These are phyloP conservation scores for Exophiala oligosperma DNA, from an alignment of 2,329 filamentous ascomycete species.

Conservation along the genomic window DNA sequence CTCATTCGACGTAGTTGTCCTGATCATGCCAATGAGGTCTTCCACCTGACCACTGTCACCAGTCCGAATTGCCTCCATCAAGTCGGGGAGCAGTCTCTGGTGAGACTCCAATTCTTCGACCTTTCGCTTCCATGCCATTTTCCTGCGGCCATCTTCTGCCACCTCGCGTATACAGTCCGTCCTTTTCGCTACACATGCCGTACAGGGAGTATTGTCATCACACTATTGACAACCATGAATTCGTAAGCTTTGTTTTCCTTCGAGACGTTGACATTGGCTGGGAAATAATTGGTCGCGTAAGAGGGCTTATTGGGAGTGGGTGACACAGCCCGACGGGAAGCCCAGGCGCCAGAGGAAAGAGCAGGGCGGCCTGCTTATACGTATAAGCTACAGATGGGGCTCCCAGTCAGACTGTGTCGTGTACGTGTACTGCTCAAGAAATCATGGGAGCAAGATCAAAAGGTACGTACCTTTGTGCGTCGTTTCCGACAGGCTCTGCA, in stretches of 20 bases:
- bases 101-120: constrained; percentile 15
- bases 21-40: constrained; percentile 1
- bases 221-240: constrained; percentile 7
- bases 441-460: neutral
- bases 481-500: constrained; percentile 11
- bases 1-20: neutral
- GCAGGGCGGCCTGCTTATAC: neutral
- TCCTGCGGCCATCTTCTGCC: constrained; percentile 12
- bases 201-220: constrained; percentile 16
- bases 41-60: constrained; percentile 1
- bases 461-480: constrained; percentile 9
- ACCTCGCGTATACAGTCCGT: constrained; percentile 11
- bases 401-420: neutral
- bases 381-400: neutral
- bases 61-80: constrained; percentile 3
- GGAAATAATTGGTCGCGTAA: neutral
- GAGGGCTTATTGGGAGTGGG: neutral
- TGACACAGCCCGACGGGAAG: constrained; percentile 2
- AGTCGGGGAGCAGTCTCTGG: constrained; percentile 2
- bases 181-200: constrained; percentile 7
- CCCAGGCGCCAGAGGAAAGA: neutral
- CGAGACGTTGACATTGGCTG: neutral
- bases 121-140: constrained; percentile 12
- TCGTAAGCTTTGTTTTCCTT: neutral
- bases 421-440: neutral